phyloP scores from a whole-genome alignment of 1,139 yeast species.

The Candida sanyaensis region DNA sequence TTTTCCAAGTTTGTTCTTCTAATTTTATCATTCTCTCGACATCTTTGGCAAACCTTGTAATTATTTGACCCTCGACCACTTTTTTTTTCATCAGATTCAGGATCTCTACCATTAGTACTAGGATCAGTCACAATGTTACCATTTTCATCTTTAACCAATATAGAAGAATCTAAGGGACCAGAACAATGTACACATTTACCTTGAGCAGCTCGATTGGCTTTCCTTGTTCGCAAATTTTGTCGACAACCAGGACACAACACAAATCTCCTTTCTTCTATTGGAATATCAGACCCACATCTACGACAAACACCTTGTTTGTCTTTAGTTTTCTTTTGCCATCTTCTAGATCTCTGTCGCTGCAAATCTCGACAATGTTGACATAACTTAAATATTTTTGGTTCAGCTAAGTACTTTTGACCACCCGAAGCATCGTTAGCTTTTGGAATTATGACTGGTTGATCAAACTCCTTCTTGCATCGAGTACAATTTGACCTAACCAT shows the following conservation, averaged over 20 bases:
- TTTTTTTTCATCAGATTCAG: slow-evolving; percentile 9
- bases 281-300: slow-evolving; percentile 59
- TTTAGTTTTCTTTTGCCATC: slow-evolving; percentile 66
- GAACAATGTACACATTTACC: slow-evolving; percentile 72
- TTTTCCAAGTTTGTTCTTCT: slow-evolving; percentile 57
- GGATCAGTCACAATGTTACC: slow-evolving; percentile 9
- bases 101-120: slow-evolving; percentile 14
- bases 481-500: slow-evolving; percentile 39
- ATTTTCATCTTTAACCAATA: slow-evolving; percentile 24
- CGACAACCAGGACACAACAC: slow-evolving; percentile 65
- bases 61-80: slow-evolving; percentile 15
- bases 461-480: slow-evolving; percentile 61
- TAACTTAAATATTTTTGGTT: slow-evolving; percentile 54
- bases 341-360: slow-evolving; percentile 60
- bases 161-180: slow-evolving; percentile 55
- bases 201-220: slow-evolving; percentile 58
- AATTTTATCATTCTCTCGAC: slow-evolving; percentile 61
- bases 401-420: slow-evolving; percentile 31
- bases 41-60: slow-evolving; percentile 62
- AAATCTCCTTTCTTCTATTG: slow-evolving; percentile 49
- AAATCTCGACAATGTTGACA: slow-evolving; percentile 66
- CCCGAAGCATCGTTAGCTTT: slow-evolving; percentile 21
- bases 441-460: slow-evolving; percentile 45
- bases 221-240: slow-evolving; percentile 52
- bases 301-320: slow-evolving; percentile 64